Evolutionary conservation across 2,329 filamentous ascomycete genomes (phyloP), one percentile per base, ranked within the genome.

Genomic region (Paecilomyces formosus): DNA sequence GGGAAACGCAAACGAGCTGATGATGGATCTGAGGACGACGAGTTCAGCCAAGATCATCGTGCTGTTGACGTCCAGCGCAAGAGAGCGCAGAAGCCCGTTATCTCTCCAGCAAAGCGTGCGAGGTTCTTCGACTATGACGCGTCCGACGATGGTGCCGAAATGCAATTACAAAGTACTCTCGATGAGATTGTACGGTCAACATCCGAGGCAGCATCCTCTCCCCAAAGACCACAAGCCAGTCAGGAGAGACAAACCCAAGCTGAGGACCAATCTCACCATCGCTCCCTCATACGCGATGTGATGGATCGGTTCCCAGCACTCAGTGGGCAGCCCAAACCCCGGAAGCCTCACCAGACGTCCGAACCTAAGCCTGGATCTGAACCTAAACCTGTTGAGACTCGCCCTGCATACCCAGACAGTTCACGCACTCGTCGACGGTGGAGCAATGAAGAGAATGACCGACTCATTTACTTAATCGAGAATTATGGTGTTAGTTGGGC

Each of bases 401-500:
- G 39, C 39, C 13, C 22, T 28, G 11, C 26, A 21, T 18, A 28
- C 4, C 3, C 31, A n/a, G 55, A 55, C 11, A 11, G 11, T 45
- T 59, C 58, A 18, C 63, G 61, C 45, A 53, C 54, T 13, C 45
- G 66, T 69, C 51, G 70, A 67, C 57, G 66, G 52, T 81, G 76
- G 76, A 72, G 72, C 1, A 60, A 65, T 1, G 66, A 64, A 9
- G 79, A 81, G 64, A 66, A 76, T 15, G 59, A 70, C 1, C 73
- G 74, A 3, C 71, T 88, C 1, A 70, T 82, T 3, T 63, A 77
- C 0, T 72, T 82, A 26, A 81, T 88, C 60, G 75, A 63, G 1
- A 62, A 73, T 9, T 67, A 75, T 53, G 80, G 81, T 1, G 72
- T 70, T 4, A 68, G 67, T 9, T 88, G 81, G 74, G 62, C 80